Evolutionary conservation across 441 rosid species (phyloP).

Genomic region (Croton setiger): DNA sequence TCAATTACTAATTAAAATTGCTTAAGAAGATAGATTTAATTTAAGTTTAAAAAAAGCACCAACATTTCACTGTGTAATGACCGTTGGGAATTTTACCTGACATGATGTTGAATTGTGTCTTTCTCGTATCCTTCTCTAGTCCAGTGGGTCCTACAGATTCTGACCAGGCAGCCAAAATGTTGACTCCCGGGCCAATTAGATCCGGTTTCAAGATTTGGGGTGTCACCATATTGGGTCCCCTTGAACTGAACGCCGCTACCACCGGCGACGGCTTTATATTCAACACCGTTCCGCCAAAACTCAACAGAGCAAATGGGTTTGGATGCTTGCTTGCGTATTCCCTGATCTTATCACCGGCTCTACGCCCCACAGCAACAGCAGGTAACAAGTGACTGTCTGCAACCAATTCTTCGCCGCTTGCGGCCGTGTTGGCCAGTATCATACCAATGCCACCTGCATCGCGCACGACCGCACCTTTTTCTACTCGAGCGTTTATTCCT

Average conservation of each 20-base stretch:
- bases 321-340: slow-evolving; percentile 37
- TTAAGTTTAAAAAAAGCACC: too few species aligned
- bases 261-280: slow-evolving; percentile 73
- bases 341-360: slow-evolving; percentile 56
- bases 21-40: neutral
- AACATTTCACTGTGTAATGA: neutral
- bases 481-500: slow-evolving; percentile 75
- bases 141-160: slow-evolving; percentile 79
- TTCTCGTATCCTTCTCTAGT: slow-evolving; percentile 57
- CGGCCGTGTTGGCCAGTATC: slow-evolving; percentile 72
- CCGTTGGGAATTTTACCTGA: slow-evolving; percentile 53
- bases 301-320: slow-evolving; percentile 51
- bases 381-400: slow-evolving; percentile 89
- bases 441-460: slow-evolving; percentile 88
- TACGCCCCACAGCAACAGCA: slow-evolving; percentile 70
- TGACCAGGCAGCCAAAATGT: slow-evolving; percentile 80
- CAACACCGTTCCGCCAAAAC: slow-evolving; percentile 69
- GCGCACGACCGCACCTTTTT: slow-evolving; percentile 80
- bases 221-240: slow-evolving; percentile 82
- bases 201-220: slow-evolving; percentile 89
- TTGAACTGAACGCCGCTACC: slow-evolving; percentile 89
- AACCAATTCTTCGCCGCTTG: slow-evolving; percentile 79
- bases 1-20: too few species aligned
- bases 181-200: slow-evolving; percentile 90
- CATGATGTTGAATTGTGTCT: slow-evolving; percentile 64